Base-by-base conservation (phyloP, 2,329 filamentous ascomycete genomes). In the Alternaria infectoria region DNA sequence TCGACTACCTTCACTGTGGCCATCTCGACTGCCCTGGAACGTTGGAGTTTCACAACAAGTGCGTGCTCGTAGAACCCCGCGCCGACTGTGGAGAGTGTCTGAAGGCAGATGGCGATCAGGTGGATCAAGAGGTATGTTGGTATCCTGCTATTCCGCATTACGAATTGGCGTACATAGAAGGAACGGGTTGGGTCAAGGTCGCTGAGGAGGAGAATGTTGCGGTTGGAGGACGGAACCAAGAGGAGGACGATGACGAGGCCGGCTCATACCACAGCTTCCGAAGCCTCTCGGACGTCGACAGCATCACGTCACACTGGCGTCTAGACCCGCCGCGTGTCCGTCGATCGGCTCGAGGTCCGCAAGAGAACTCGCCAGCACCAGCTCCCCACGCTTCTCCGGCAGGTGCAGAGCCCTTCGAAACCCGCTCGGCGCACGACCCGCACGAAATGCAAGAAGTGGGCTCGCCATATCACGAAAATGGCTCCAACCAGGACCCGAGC, bases 21-120 rank as follows among this genome's bases (percentile, higher is more conserved):
- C 62, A 69, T 36, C 21, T 26, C 17, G 26, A 43, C 17, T 60
- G 58, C 13, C n/a, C 64, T 5, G 67, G 62, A 6, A 32, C 28
- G 2, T 55, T 36, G 9, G 25, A 32, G 6, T 12, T 17, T 3
- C 55, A 59, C n/a, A 52, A 55, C 15, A 54, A 32, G 12, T 61
- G 52, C 23, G 10, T 54, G n/a, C 17, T 65, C n/a, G 49, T 63
- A n/a, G 57, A 57, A 19, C 9, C 50, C 21, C 45, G 51, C 4
- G 9, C 9, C 5, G 54, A 47, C 13, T 61, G 54, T 13, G 6
- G 12, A 17, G 19, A 46, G 4, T 61, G 59, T 44, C 9, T 61
- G 17, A 11, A 40, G 17, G 11, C 36, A 36, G 32, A 57, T 5
- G 54, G 46, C 2, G 11, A 44, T n/a, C 13, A 50, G 4, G 17